Percentiles rank a stretch among this genome's conserved stretches.
These are phyloP conservation scores for Narthecium ossifragum DNA, from an alignment of 106 monocot genomes.

Conservation along the genomic window DNA sequence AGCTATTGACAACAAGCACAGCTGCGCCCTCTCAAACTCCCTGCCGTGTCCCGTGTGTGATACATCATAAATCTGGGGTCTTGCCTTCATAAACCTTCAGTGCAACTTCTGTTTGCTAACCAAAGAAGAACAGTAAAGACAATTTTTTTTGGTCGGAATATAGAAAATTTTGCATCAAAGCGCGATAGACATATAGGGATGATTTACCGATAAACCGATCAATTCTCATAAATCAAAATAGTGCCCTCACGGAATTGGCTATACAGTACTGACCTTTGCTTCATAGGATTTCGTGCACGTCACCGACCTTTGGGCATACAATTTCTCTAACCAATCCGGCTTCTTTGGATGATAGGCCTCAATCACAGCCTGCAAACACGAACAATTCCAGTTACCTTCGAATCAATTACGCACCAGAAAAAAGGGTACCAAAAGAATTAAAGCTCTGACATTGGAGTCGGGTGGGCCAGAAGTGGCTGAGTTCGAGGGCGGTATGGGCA, in stretches of 20 bases:
- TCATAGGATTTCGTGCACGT: conserved; percentile 57
- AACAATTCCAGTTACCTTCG: not conserved
- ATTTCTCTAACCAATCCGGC: conserved; percentile 70
- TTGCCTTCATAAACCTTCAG: not conserved
- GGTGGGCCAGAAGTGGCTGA: not conserved
- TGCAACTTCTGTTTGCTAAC: not conserved
- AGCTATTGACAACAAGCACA: too few relatives aligned
- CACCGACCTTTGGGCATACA: conserved; percentile 44
- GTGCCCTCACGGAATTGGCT: too few relatives aligned
- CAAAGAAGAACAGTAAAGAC: not conserved
- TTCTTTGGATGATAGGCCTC: conserved; percentile 38
- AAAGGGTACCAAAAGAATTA: not conserved
- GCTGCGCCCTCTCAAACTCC: too few relatives aligned
- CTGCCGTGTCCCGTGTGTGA: too few relatives aligned
- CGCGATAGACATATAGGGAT: not conserved
- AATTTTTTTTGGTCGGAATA: not conserved
- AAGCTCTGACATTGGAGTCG: not conserved
- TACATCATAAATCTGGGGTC: too few relatives aligned
- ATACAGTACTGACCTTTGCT: conserved; percentile 32
- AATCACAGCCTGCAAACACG: conserved; percentile 17
- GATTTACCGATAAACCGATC: too few relatives aligned
- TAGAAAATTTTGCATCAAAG: not conserved
- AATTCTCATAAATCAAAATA: too few relatives aligned
- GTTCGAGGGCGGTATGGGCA: too few relatives aligned
- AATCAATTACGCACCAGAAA: conserved; percentile 1